Base-by-base conservation (phyloP, 1,139 yeast genomes). In the Zygoascus meyerae region DNA sequence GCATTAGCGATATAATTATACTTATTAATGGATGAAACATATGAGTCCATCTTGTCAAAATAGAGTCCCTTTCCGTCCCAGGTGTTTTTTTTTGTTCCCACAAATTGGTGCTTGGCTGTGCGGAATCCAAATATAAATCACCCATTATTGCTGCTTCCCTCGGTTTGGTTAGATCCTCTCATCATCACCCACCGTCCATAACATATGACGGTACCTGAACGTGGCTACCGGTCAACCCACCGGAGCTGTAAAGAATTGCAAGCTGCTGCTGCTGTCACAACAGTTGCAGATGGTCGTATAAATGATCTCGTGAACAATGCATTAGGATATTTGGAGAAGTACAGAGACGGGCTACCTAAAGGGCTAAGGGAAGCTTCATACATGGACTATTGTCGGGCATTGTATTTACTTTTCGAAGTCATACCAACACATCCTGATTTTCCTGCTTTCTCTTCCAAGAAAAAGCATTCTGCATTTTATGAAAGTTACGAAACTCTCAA, bases 341-440 rank as follows among this genome's bases (percentile, higher is more conserved):
- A 49, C 46, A 51, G 52, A 16, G 55, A 54, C 28, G 49, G 50
- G 28, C 37, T 53, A 21, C 53, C 57, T 18, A 49, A 48, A 26
- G 54, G 57, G n/a, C 48, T 59, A 42, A 44, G 49, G 33, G 61
- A 59, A 47, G 54, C 59, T 11, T 57, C 59, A 16, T 55, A 52
- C 44, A 48, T 57, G 34, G 56, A 57, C 46, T 56, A 47, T 36
- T 57, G 60, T 45, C 56, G 52, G 10, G 54, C 60, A 15, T 40
- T 48, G 34, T 41, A 49, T 15, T 39, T 59, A 35, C 50, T 59
- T 28, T 52, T 55, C 21, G 48, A 51, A 26, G 49, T 53, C 14
- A 58, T 59, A 15, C 63, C 62, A 1, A 40, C 48, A 16, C 61
- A 59, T 42, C 40, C 47, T 16, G 54, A 49, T 26, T 58, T 41